Percentiles rank a stretch among this genome's conserved stretches.
These are phyloP conservation scores for Botrytis elliptica DNA, from an alignment of 2,329 filamentous ascomycete genomes.

Conservation along the genomic window DNA sequence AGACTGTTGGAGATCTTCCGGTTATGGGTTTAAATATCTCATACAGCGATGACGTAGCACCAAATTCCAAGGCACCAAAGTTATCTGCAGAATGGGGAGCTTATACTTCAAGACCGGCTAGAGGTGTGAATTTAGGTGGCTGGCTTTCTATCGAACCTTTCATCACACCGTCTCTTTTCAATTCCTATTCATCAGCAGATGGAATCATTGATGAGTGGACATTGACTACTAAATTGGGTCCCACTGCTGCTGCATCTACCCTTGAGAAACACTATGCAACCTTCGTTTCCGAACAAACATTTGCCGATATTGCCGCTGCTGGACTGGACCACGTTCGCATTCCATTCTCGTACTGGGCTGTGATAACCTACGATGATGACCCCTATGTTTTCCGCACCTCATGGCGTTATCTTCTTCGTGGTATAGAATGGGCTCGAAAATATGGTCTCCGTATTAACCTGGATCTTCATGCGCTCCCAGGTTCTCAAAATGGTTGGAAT, in stretches of 20 bases:
- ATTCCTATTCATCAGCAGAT: slow-evolving; percentile 50
- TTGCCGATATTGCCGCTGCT: slow-evolving; percentile 78
- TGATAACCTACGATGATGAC: slow-evolving; percentile 79
- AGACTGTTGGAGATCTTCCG: slow-evolving; percentile 80
- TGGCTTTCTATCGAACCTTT: slow-evolving; percentile 95
- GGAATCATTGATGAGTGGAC: slow-evolving; percentile 87
- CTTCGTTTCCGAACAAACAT: slow-evolving; percentile 82
- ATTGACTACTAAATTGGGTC: slow-evolving; percentile 68
- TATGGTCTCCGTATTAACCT: slow-evolving; percentile 91
- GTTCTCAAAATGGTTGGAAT: slow-evolving; percentile 97
- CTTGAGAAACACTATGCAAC: slow-evolving; percentile 91
- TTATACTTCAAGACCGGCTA: slow-evolving; percentile 75
- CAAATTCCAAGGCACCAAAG: slow-evolving; percentile 78
- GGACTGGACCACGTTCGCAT: slow-evolving; percentile 97
- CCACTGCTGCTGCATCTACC: slow-evolving; percentile 58
- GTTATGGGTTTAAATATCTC: slow-evolving; percentile 83
- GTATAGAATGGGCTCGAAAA: slow-evolving; percentile 90
- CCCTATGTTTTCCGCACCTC: slow-evolving; percentile 83
- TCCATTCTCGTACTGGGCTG: slow-evolving; percentile 92
- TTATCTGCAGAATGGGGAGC: slow-evolving; percentile 72
- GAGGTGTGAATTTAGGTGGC: slow-evolving; percentile 89
- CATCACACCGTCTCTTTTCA: slow-evolving; percentile 90
- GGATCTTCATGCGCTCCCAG: slow-evolving; percentile 87
- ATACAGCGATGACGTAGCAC: slow-evolving; percentile 79
- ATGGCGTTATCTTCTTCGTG: slow-evolving; percentile 90